These are phyloP conservation scores for Monosporozyma siamensis DNA, from an alignment of 805 yeast genomes.

Conservation along the genomic window DNA sequence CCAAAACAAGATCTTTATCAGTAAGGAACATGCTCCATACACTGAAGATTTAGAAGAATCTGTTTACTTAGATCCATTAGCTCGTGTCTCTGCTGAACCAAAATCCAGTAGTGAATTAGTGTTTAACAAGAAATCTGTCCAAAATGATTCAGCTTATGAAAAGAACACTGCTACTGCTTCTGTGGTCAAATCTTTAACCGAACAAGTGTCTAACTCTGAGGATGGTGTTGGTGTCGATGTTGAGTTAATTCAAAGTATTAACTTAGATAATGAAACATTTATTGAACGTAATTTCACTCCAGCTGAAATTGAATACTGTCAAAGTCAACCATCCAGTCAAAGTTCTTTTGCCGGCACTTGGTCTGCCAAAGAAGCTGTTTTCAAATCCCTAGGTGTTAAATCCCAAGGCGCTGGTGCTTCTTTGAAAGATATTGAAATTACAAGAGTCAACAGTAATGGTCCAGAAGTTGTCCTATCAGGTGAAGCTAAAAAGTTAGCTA, in stretches of 20 bases:
- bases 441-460: constrained; percentile 62
- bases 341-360: constrained; percentile 96
- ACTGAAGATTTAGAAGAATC: constrained; percentile 75
- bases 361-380: constrained; percentile 99
- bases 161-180: constrained; percentile 46
- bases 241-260: constrained; percentile 73
- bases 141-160: constrained; percentile 36
- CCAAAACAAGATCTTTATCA: constrained; percentile 81
- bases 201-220: constrained; percentile 24
- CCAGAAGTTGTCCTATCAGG: constrained; percentile 77
- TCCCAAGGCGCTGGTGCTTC: constrained; percentile 95
- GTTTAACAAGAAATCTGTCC: constrained; percentile 44
- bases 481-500: constrained; percentile 66
- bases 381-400: constrained; percentile 84
- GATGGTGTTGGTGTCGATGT: constrained; percentile 91
- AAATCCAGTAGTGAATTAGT: constrained; percentile 34
- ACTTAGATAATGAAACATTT: constrained; percentile 83
- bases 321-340: constrained; percentile 61
- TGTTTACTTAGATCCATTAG: constrained; percentile 94
- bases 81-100: constrained; percentile 35
- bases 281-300: constrained; percentile 85
- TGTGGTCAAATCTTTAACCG: constrained; percentile 49
- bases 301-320: constrained; percentile 72
- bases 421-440: constrained; percentile 81
- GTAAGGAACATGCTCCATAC: constrained; percentile 92